Evolutionary conservation across 2,329 filamentous ascomycete species (phyloP).

Genomic region (Scolecobasidium constrictum): DNA sequence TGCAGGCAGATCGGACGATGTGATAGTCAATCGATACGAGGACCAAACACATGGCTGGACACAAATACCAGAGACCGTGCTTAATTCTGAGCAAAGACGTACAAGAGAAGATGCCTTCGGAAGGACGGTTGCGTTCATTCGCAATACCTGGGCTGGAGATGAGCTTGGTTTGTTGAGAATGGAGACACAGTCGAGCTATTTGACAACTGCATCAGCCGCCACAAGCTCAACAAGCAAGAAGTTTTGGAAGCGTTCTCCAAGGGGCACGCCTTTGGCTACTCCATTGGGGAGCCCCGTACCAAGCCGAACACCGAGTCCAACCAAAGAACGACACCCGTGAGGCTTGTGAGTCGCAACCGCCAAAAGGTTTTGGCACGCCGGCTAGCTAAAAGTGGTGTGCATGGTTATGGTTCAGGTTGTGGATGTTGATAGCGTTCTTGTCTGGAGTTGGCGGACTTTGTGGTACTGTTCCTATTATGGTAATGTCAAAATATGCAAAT

Average conservation of each 20-base stretch:
- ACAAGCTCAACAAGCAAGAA: not conserved
- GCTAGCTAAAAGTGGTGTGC: no score
- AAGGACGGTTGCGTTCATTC: slow-evolving; percentile 14
- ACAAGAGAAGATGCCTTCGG: slow-evolving; percentile 24
- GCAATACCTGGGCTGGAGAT: slow-evolving; percentile 14
- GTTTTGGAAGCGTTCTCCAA: not conserved
- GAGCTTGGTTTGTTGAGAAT: not conserved
- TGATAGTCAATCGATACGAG: slow-evolving; percentile 18
- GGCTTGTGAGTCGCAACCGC: no score
- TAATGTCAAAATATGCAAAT: no score
- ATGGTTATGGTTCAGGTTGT: no score
- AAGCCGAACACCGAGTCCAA: not conserved
- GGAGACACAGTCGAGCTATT: not conserved
- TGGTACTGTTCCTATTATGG: no score
- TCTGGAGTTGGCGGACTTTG: no score
- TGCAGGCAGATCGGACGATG: slow-evolving; percentile 18
- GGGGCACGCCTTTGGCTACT: no score
- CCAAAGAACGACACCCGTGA: no score
- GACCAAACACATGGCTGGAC: slow-evolving; percentile 31
- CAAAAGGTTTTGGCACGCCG: no score
- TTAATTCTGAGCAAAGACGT: slow-evolving; percentile 26
- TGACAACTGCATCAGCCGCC: not conserved
- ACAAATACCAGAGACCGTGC: slow-evolving; percentile 28
- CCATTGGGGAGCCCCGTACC: no score
- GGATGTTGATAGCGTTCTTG: no score